Base-by-base conservation (phyloP, 768 basidiomycete genomes). In the Glaciozyma martinii region DNA sequence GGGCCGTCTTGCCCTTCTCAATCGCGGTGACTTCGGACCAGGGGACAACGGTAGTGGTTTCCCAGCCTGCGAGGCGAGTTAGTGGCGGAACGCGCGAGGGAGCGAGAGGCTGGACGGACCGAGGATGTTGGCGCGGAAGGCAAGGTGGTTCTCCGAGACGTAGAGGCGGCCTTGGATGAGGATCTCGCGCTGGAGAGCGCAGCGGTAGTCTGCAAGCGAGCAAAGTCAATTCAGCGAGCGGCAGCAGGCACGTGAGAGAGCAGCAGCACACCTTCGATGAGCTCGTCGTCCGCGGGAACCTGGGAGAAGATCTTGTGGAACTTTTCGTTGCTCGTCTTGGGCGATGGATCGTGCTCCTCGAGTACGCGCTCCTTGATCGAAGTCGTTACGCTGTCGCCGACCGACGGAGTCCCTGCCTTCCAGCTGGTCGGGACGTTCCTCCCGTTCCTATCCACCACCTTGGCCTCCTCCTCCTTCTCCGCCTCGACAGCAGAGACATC, bases 41-140 rank as follows among this genome's bases (percentile, higher is more conserved):
- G 13, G 92, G 87, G 63, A 95, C 84, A 37, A 84, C 84, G 66
- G 93, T 80, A 74, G 94, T 85, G 29, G 93, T 80, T 89, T 93
- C 75, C 54, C 59, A 63, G 25, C 55, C 59, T 63, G 40, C 12
- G 53, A 44, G 6, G 16, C 5, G 6, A 25, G 1, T 16, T 21
- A n/a, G 6, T 29, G 23, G n/a, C n/a, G n/a, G 10, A 50, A 12
- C 3, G 10, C 27, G 16, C 5, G 19, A 10, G 19, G 16, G 6
- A 18, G 23, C 12, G 16, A 37, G 13, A 15, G 1, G 33, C 0
- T 19, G 37, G 56, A 16, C 13, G 42, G 16, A 57, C 95, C 94
- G 77, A 98, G 93, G 53, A 98, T 97, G 75, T 97, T 98, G 50
- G 95, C 94, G 72, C 98, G 89, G 80, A 98, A 99, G 79, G 91